These are phyloP conservation scores for Chaetomium fimeti DNA, from an alignment of 495 filamentous ascomycete genomes.

Conservation along the genomic window DNA sequence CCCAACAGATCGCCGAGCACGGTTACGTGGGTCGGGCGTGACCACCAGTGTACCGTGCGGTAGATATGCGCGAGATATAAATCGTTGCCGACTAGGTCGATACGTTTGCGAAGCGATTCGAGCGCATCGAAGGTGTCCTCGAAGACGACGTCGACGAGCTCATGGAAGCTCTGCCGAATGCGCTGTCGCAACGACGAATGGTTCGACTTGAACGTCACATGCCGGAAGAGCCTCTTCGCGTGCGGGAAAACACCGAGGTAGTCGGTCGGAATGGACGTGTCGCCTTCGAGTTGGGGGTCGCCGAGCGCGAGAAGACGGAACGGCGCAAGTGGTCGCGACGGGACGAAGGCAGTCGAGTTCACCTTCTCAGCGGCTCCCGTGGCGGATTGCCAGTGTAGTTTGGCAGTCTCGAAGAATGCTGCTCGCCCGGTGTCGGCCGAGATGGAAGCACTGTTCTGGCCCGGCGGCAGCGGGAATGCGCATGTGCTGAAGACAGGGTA, in stretches of 20 bases:
- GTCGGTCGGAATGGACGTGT: conserved; percentile 69
- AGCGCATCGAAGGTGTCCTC: conserved; percentile 65
- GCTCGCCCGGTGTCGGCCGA: conserved; percentile 25
- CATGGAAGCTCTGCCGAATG: conserved; percentile 48
- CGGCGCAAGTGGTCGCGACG: conserved; percentile 53
- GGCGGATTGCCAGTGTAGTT: conserved; percentile 44
- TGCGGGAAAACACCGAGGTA: conserved; percentile 61
- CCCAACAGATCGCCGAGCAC: conserved; percentile 90
- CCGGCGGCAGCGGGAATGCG: conserved; percentile 66
- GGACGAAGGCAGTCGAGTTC: conserved; percentile 19
- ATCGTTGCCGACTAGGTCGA: conserved; percentile 92
- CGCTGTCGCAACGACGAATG: conserved; percentile 47
- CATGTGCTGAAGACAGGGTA: conserved; percentile 83
- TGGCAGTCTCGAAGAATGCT: conserved; percentile 49
- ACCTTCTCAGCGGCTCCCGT: conserved; percentile 4
- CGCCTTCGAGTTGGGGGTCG: conserved; percentile 94
- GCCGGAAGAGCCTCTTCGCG: conserved; percentile 51
- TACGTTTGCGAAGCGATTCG: conserved; percentile 65
- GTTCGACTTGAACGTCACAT: conserved; percentile 45
- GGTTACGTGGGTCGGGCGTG: conserved; percentile 77
- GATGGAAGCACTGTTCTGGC: conserved; percentile 20
- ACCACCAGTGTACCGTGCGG: conserved; percentile 77
- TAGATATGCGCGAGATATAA: conserved; percentile 93
- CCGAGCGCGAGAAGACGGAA: conserved; percentile 89
- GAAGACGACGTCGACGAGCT: conserved; percentile 53